These are phyloP conservation scores for Russula abietina DNA, from an alignment of 768 basidiomycete species.

Conservation along the genomic window DNA sequence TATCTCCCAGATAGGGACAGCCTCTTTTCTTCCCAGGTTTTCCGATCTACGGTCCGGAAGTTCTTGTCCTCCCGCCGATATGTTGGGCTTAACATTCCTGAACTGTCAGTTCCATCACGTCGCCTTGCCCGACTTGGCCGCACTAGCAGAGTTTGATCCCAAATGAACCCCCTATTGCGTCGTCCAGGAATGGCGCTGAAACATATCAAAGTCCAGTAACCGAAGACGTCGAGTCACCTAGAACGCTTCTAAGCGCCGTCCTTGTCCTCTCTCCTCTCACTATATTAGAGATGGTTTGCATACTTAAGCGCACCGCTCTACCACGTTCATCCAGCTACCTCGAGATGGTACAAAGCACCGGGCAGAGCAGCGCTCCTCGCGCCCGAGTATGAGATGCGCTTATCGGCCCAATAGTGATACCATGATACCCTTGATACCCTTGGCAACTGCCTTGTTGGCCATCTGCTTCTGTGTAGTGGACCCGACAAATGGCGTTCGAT, in stretches of 20 bases:
- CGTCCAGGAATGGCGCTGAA: neutral
- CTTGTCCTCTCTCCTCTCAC: neutral
- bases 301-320: neutral
- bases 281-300: neutral
- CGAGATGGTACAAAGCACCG: constrained; percentile 3
- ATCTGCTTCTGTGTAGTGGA: neutral
- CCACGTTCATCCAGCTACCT: neutral
- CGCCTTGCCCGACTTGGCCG: neutral
- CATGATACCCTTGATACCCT: neutral
- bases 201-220: constrained; percentile 6
- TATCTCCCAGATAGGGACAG: neutral
- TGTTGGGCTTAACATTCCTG: constrained; percentile 3
- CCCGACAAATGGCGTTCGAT: neutral
- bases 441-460: neutral
- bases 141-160: neutral
- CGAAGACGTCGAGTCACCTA: constrained; percentile 1
- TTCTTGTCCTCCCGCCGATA: neutral
- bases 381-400: neutral
- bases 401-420: neutral
- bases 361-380: neutral
- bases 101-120: neutral
- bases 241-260: neutral
- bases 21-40: neutral
- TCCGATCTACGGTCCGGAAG: neutral
- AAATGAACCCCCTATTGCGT: neutral